Evolutionary conservation across 805 yeast genomes (phyloP), one percentile per base, ranked within the genome.

Genomic region (Candida vaughaniae): DNA sequence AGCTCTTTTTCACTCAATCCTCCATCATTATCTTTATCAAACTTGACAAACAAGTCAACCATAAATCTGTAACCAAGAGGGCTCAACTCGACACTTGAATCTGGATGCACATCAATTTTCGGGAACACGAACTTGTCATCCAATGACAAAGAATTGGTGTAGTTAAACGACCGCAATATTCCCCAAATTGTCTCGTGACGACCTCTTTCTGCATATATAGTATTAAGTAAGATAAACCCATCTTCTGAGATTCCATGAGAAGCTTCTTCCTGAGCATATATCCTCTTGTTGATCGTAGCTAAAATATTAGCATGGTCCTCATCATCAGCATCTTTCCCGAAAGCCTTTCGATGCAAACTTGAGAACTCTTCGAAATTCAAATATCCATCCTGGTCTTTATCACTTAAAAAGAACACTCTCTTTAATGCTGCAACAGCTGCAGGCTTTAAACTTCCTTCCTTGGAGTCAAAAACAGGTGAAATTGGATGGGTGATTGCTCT

Each of bases 161-260:
- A 93, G 53, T 87, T 85, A 58, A 86, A 93, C 0, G 89, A 75
- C 35, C 99, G 61, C 17, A 93, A 57, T 15, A 93, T 87, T 0
- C 96, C 95, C 99, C 99, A 93, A 0, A 88, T 83, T 0, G 98
- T 93, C 56, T 93, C 99, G 57, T 93, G 98, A 22, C 98, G 69
- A 0, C 99, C 99, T 25, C 78, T 77, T 48, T 88, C 95, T 1
- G 95, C 95, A 56, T 85, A 93, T 17, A 86, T 61, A 52, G 82
- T 85, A 59, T 87, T 89, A 36, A 93, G 64, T 1, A 78, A 64
- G 3, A 93, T 61, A 52, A 93, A 93, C 0, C 95, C 98, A 31
- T 75, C 78, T 35, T 71, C 75, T 0, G 86, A 75, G 2, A 91
- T 65, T 0, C 95, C 95, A 33, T 58, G 62, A 20, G 27, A 41